phyloP scores from a whole-genome alignment of 768 basidiomycete genomes.

The Terana coerulea region DNA sequence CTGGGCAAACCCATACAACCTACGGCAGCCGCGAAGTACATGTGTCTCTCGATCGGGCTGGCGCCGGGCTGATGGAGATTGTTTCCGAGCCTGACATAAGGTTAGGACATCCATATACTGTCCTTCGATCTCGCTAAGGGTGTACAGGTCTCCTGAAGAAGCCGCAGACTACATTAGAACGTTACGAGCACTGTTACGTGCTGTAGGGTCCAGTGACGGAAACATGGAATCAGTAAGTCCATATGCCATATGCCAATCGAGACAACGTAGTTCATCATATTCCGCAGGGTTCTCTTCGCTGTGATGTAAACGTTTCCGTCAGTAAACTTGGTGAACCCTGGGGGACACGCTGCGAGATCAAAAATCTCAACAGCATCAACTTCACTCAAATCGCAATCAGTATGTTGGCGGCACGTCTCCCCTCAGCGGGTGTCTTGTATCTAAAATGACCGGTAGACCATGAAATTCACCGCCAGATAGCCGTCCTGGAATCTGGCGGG shows the following conservation, averaged over 20 bases:
- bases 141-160: constrained; percentile 72
- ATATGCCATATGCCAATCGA: background rate
- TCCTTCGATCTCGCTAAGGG: background rate
- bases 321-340: constrained; percentile 57
- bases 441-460: constrained; percentile 48
- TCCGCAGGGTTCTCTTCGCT: constrained; percentile 82
- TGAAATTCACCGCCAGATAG: constrained; percentile 79
- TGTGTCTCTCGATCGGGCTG: no score
- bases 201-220: constrained; percentile 86
- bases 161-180: constrained; percentile 83
- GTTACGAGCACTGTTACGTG: constrained; percentile 76
- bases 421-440: background rate
- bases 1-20: no score
- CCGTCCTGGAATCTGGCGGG: constrained; percentile 39
- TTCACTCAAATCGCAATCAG: constrained; percentile 85
- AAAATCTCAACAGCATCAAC: constrained; percentile 90
- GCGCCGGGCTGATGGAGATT: constrained; percentile 90
- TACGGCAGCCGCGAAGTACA: no score
- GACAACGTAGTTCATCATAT: constrained; percentile 8
- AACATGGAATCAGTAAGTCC: constrained; percentile 89
- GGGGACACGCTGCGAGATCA: constrained; percentile 91
- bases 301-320: constrained; percentile 94
- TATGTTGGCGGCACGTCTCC: constrained; percentile 31
- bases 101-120: constrained; percentile 26
- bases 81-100: constrained; percentile 91